Evolutionary conservation across 768 basidiomycete species (phyloP), one percentile per base, ranked within the genome.

Genomic region (Kwoniella mangroviensis): DNA sequence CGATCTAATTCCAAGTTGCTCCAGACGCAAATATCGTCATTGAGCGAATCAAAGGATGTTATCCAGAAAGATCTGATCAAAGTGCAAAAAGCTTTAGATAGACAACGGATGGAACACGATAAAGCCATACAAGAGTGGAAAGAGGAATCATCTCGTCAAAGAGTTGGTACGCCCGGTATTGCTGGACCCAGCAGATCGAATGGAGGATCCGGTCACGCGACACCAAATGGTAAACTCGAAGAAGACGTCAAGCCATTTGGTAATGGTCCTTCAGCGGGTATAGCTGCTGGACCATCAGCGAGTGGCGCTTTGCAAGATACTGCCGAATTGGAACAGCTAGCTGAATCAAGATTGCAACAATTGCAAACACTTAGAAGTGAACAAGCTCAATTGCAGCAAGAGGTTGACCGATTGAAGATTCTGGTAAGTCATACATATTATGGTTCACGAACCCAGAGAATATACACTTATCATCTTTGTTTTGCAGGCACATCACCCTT

Each of bases 51-150:
- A 6, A 55, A 68, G 22, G 74, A 75, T 59, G 45, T 49, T 34
- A 43, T 75, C 2, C 71, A 75, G 28, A 59, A 68, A 19, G 79
- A 79, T 61, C 55, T 81, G 49, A 53, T 63, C 9, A 61, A 68
- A n/a, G 74, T 73, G 1, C 67, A 75, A 52, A 81, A 81, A 58
- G 45, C 74, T 3, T 22, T 79, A 41, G 79, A 81, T 68, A 55
- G 73, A 28, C 76, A 80, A 63, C 76, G 73, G 51, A 80, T 80
- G 79, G 79, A 78, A 41, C 74, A 75, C 41, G 79, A 80, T 53
- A 78, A 75, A 58, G 76, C 71, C 5, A 61, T 71, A 51, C 51
- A 68, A 51, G 68, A 75, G 42, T 73, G 71, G 73, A 69, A 69
- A 49, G 69, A 68, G 45, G 64, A 71, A 15, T 56, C 51, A 45